Conservation (phyloP, 2,329 filamentous ascomycete species). For the Fusarium caatingaense region DNA sequence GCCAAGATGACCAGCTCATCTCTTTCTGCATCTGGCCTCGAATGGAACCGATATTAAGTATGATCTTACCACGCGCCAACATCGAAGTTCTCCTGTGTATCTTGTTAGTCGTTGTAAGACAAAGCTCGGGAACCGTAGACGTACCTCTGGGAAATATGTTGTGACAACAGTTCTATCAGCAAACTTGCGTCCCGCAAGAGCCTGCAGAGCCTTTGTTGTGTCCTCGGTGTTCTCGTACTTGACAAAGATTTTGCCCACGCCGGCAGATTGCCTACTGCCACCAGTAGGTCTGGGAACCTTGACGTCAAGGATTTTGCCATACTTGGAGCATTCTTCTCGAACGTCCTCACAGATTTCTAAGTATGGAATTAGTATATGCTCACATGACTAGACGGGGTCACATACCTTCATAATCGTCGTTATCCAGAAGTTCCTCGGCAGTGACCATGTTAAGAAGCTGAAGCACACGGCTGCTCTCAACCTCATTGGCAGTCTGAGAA, state of each 20-base stretch:
- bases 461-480: constrained; percentile 84
- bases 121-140: constrained; percentile 25
- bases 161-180: constrained; percentile 95
- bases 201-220: constrained; percentile 84
- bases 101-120: constrained; percentile 47
- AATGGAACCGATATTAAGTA: constrained; percentile 24
- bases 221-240: constrained; percentile 86
- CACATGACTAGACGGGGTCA: background rate
- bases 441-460: constrained; percentile 99
- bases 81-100: constrained; percentile 88
- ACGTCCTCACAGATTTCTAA: constrained; percentile 97
- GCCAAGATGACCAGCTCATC: constrained; percentile 24
- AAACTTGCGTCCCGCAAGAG: constrained; percentile 95
- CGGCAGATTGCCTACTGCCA: constrained; percentile 83
- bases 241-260: constrained; percentile 97
- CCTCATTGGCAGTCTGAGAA: constrained; percentile 82
- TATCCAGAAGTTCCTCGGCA: constrained; percentile 90
- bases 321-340: constrained; percentile 91
- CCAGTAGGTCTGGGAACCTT: constrained; percentile 92
- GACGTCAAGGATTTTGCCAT: constrained; percentile 83
- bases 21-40: constrained; percentile 6
- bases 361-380: constrained; percentile 49
- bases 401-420: constrained; percentile 93
- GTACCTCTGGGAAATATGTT: constrained; percentile 94
- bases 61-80: constrained; percentile 80